A percentile compares a stretch with the other conserved stretches of the same genome.
These are phyloP conservation scores for Penicillium cinerascens DNA, from an alignment of 495 filamentous ascomycete genomes.

Conservation along the genomic window DNA sequence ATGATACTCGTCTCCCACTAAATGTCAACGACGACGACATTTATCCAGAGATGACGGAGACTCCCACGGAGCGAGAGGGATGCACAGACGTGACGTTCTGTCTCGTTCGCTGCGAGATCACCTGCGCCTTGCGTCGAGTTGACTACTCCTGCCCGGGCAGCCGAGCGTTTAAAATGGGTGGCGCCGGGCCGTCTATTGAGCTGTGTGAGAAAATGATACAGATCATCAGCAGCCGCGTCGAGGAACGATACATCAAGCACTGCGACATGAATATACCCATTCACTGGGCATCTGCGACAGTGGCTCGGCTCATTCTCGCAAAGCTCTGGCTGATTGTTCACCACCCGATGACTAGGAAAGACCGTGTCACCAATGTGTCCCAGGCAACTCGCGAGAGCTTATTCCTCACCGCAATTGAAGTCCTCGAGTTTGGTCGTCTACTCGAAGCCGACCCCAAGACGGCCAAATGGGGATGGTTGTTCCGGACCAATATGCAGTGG, in stretches of 20 bases:
- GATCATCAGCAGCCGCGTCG: slow-evolving; percentile 58
- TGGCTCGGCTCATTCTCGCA: slow-evolving; percentile 63
- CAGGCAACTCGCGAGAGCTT: slow-evolving; percentile 65
- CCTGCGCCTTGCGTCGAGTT: slow-evolving; percentile 40
- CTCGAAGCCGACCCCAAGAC: slow-evolving; percentile 60
- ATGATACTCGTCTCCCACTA: slow-evolving; percentile 69
- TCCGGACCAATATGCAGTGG: slow-evolving; percentile 78
- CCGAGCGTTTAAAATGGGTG: slow-evolving; percentile 17
- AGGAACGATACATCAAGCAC: slow-evolving; percentile 54
- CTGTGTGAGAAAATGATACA: slow-evolving; percentile 62
- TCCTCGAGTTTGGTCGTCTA: slow-evolving; percentile 67
- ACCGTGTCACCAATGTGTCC: slow-evolving; percentile 36
- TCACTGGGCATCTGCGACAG: slow-evolving; percentile 67
- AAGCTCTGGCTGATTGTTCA: slow-evolving; percentile 64
- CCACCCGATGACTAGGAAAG: slow-evolving; percentile 54
- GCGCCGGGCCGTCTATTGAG: slow-evolving; percentile 30
- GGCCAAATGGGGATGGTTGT: slow-evolving; percentile 76
- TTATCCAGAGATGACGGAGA: slow-evolving; percentile 56
- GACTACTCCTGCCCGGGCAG: slow-evolving; percentile 30
- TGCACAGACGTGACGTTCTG: slow-evolving; percentile 80
- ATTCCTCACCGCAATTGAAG: slow-evolving; percentile 71
- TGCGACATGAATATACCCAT: slow-evolving; percentile 57
- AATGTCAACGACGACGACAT: slow-evolving; percentile 83
- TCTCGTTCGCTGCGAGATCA: slow-evolving; percentile 65
- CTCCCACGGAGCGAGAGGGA: slow-evolving; percentile 55